Evolutionary conservation across 2,329 filamentous ascomycete species (phyloP).

Genomic region (Cordyceps fumosorosea): DNA sequence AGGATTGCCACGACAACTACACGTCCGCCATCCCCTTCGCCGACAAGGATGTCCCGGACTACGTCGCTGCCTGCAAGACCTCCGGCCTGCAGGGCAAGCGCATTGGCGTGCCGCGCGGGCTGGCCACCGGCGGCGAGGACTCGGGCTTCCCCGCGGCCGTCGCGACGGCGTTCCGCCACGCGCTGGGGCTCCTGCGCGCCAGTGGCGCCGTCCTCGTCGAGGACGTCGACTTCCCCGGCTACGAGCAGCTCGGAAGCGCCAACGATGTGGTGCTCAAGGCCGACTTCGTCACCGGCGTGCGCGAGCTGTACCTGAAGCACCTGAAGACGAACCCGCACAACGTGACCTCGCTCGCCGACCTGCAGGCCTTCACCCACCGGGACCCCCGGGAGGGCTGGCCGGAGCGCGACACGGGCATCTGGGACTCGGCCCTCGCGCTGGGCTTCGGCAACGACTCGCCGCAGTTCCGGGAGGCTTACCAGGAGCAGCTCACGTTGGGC

Average conservation of each 20-base stretch:
- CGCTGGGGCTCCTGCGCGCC: conserved; percentile 43
- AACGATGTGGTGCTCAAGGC: conserved; percentile 42
- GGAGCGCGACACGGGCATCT: conserved; percentile 46
- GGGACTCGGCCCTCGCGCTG: conserved; percentile 46
- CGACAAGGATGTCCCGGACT: conserved; percentile 45
- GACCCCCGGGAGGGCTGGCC: conserved; percentile 50
- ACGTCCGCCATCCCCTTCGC: conserved; percentile 55
- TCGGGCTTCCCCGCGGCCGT: conserved; percentile 4
- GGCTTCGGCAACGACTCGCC: conserved; percentile 49
- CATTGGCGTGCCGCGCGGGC: conserved; percentile 59
- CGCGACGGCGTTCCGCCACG: conserved; percentile 46
- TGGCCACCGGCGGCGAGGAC: conserved; percentile 12
- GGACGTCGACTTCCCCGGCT: conserved; percentile 45
- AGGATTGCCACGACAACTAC: conserved; percentile 53
- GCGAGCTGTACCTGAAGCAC: conserved; percentile 42
- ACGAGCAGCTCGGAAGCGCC: conserved; percentile 20
- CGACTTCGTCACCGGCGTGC: conserved; percentile 51
- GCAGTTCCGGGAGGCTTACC: conserved; percentile 49
- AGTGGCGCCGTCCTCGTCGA: conserved; percentile 55
- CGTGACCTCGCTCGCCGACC: conserved; percentile 40
- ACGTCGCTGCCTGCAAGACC: conserved; percentile 50
- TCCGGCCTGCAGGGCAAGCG: conserved; percentile 48
- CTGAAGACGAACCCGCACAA: conserved; percentile 50
- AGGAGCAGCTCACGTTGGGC: conserved; percentile 45
- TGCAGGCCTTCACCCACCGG: conserved; percentile 46